Evolutionary conservation across 2,329 filamentous ascomycete species (phyloP).

Genomic region (Bisporella sp.): DNA sequence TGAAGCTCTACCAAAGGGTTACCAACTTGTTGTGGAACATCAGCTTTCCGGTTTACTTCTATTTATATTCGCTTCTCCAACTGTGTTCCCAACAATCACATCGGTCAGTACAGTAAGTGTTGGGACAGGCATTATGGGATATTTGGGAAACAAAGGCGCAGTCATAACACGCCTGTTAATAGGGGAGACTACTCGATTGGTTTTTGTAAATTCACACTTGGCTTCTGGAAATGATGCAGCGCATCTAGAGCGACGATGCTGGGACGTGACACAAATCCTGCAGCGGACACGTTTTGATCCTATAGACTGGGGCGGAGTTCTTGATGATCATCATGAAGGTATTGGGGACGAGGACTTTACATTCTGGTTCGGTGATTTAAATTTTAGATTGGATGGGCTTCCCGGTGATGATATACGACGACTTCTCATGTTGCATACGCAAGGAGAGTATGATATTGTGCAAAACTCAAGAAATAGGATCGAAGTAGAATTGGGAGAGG

Average conservation of each 20-base stretch:
- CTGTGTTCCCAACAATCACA: constrained; percentile 65
- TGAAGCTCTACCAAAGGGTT: constrained; percentile 68
- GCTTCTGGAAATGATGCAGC: constrained; percentile 76
- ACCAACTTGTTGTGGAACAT: constrained; percentile 69
- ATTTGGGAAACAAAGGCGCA: constrained; percentile 94
- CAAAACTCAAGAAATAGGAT: constrained; percentile 28
- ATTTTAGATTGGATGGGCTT: constrained; percentile 84
- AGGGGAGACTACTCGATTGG: constrained; percentile 80
- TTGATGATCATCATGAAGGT: constrained; percentile 56
- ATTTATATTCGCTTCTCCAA: constrained; percentile 77
- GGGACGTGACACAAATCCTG: constrained; percentile 74
- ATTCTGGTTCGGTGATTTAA: constrained; percentile 95
- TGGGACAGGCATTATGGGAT: constrained; percentile 84
- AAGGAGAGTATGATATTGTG: constrained; percentile 64
- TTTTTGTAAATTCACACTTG: constrained; percentile 88
- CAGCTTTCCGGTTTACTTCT: constrained; percentile 83
- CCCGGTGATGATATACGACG: constrained; percentile 86
- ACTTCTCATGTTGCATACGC: constrained; percentile 74
- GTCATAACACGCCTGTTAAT: constrained; percentile 75
- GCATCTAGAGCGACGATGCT: constrained; percentile 76
- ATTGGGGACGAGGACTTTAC: constrained; percentile 89
- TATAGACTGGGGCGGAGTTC: constrained; percentile 56
- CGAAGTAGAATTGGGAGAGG: constrained; percentile 32
- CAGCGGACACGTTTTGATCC: constrained; percentile 72
- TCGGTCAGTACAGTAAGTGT: constrained; percentile 78